Evolutionary conservation across 768 basidiomycete genomes (phyloP), one percentile per base, ranked within the genome.

Genomic region (Inosperma sp.): DNA sequence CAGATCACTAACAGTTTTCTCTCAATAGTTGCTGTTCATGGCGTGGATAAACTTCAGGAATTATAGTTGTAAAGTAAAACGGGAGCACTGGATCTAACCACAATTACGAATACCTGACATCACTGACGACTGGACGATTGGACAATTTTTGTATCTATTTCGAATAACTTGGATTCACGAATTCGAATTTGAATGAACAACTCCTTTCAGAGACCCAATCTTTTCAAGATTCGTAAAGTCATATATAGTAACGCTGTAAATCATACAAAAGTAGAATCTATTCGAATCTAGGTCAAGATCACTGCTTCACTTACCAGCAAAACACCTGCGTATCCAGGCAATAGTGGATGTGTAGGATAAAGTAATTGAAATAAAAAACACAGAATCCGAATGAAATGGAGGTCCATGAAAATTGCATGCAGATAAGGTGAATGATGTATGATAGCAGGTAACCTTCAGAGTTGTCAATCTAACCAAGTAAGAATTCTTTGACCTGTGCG

Each of bases 1-100:
- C 30, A 17, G 25, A 31, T 52, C 35, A 48, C 51, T 42, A 42
- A 43, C 43, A 13, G 1, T 27, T 30, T 43, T 37, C 12, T 29
- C 3, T 7, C 26, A 17, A 17, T 55, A 90, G 88, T 57, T 90
- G 86, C 60, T 89, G 86, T 68, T 90, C 88, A 48, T 90, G 75
- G 70, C 81, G 86, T 56, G 84, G 86, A 69, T 86, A 44, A n/a
- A n/a, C n/a, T n/a, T n/a, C n/a, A n/a, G n/a, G n/a, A n/a, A n/a
- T n/a, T n/a, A n/a, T n/a, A n/a, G n/a, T n/a, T n/a, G n/a, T n/a
- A n/a, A n/a, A n/a, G n/a, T n/a, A n/a, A n/a, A n/a, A n/a, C n/a
- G n/a, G n/a, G n/a, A n/a, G n/a, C n/a, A n/a, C n/a, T n/a, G n/a
- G n/a, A n/a, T n/a, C n/a, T n/a, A n/a, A n/a, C n/a, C n/a, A n/a